Evolutionary conservation across 73 alveolate genomes (phyloP), one percentile per base, ranked within the genome.

Genomic region (Paramecium biaurelia): DNA sequence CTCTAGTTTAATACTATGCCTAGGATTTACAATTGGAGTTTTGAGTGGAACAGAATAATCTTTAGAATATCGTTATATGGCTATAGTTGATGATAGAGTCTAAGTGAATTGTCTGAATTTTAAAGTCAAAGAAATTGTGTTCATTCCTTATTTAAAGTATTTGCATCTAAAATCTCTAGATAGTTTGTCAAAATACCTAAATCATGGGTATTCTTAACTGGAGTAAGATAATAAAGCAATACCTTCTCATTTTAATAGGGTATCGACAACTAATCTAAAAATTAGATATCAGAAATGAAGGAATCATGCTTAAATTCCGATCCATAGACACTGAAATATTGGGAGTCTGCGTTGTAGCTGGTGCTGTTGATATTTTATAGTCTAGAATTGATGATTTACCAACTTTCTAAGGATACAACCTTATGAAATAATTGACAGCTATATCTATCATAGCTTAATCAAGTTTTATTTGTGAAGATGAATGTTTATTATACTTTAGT

Each of bases 1-100:
- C 15, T 15, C 8, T 32, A 14, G n/a, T 26, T 26, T 10, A 2
- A 28, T 2, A 53, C 14, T 15, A 72, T 18, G 2, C 5, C 2
- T 32, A 72, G 86, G 86, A 32, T 72, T 72, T 72, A 72, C 86
- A 21, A 38, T 72, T 5, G 86, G 86, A 32, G 86, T 72, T 12
- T 72, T 72, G 34, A 72, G 86, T 72, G 86, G 59, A 32, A 72
- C 86, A 12, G 86, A 72, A 34, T 1, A 32, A 32, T 35, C 24
- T 1, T 20, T 72, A 28, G 58, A 72, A 23, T 72, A 34, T 37
- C 32, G 59, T 3, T 72, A 72, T 14, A 35, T 72, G 58, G 86
- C 86, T 34, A 37, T 72, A 4, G 37, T 72, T 34, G 86, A 72
- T 38, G 86, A 72, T 72, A 72, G 86, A 34, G 45, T 72, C 14